Evolutionary conservation across 2,329 filamentous ascomycete species (phyloP), one percentile per base, ranked within the genome.

Genomic region (Neofusicoccum ribis): DNA sequence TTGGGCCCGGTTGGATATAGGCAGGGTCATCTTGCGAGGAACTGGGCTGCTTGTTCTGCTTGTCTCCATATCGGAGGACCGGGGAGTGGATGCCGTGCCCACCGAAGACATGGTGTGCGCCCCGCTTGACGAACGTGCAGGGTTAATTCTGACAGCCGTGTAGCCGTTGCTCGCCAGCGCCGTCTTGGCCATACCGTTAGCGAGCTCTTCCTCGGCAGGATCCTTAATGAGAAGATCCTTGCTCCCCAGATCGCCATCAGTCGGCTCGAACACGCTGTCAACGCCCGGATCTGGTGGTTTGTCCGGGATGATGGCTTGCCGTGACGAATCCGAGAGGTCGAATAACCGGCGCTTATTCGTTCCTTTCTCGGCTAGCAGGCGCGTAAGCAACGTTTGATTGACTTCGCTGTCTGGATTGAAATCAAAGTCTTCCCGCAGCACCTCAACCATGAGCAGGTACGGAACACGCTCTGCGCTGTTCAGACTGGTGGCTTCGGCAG

Each of bases 381-480:
- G 89, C 20, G 84, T 86, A 9, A 84, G 80, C 12, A 95, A 79
- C 61, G 86, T 83, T 72, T 90, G 84, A 70, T 95, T 95, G 68
- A 92, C 89, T 34, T 85, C 81, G 0, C 88, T 89, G 37, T 90
- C 87, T 0, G 91, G 90, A 70, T 94, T 89, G 71, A 95, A 95
- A 39, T 89, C 89, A 72, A 95, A 94, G 72, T 95, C 91, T 69
- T 94, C 91, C 27, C 89, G 83, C 54, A 95, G 79, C 23, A 95
- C 88, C 73, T 95, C 91, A 2, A 94, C 87, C 91, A 95, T 93
- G 34, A 95, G 83, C 58, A 95, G 78, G 77, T 93, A 95, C 0
- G 91, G 91, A 50, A 95, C 91, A 74, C 93, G 91, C 75, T 95
- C 91, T 4, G 91, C 91, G 74, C 91, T 95, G 77, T 95, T 95